Percentiles rank a stretch among this genome's conserved stretches.
Conservation (phyloP, 2,329 filamentous ascomycete species). For the Aspergillus sp. region DNA sequence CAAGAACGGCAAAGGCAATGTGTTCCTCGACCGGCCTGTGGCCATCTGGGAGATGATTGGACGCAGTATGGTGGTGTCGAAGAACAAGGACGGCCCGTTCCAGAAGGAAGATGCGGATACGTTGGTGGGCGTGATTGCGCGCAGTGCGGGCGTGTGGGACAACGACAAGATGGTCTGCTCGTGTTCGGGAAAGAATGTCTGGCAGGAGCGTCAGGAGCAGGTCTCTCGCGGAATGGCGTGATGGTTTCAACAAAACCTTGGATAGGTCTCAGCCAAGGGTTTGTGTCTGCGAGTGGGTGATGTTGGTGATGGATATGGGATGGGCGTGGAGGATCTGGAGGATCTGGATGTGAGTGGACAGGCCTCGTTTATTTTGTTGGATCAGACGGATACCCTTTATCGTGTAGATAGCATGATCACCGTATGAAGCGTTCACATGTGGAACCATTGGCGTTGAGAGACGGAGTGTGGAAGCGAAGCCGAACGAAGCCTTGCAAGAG, state of each 20-base stretch:
- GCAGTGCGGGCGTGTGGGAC: conserved; percentile 97
- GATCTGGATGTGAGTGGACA: not conserved
- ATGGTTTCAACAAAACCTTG: no score
- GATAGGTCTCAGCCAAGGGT: not conserved
- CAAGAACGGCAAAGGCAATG: conserved; percentile 70
- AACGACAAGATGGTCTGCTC: conserved; percentile 98
- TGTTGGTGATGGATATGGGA: not conserved
- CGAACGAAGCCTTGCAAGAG: not conserved
- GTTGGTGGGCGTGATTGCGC: conserved; percentile 86
- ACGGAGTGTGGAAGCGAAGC: not conserved
- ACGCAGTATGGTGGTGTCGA: conserved; percentile 82
- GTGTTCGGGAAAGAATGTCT: conserved; percentile 95
- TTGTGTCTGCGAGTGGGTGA: not conserved
- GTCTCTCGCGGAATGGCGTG: conserved; percentile 86
- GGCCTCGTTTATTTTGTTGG: not conserved
- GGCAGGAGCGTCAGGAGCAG: conserved; percentile 93
- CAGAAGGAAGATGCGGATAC: conserved; percentile 78
- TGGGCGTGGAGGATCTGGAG: not conserved
- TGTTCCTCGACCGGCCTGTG: conserved; percentile 78
- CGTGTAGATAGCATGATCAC: conserved; percentile 1
- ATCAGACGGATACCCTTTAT: not conserved
- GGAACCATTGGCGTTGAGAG: not conserved
- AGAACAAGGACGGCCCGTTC: conserved; percentile 59
- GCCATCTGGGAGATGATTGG: conserved; percentile 97
- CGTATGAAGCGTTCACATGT: not conserved